Conservation (phyloP, 116 monocot genomes). For the Papilionanthe hybrid region DNA sequence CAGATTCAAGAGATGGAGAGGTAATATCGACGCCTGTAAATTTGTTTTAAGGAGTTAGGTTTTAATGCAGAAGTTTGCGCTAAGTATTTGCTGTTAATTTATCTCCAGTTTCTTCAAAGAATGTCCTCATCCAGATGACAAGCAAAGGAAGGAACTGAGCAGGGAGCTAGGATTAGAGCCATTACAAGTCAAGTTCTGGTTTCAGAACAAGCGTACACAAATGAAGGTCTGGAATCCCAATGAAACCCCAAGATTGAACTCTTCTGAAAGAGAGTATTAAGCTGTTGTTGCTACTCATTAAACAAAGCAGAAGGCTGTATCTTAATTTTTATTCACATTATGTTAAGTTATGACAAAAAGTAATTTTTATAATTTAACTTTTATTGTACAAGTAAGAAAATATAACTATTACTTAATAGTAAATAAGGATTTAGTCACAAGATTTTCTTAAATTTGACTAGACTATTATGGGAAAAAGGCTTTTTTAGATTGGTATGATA, state of each 20-base stretch:
- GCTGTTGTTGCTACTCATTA: no score
- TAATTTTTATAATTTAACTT: no score
- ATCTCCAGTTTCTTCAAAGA: slow-evolving; percentile 84
- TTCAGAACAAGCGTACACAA: slow-evolving; percentile 96
- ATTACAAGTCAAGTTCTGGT: slow-evolving; percentile 96
- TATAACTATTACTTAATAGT: no score
- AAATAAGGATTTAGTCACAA: no score
- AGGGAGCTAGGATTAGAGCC: slow-evolving; percentile 81
- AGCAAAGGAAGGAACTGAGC: slow-evolving; percentile 92
- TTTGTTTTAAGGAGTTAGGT: not conserved
- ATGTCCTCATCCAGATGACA: slow-evolving; percentile 97
- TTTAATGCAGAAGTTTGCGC: not conserved
- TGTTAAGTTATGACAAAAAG: no score
- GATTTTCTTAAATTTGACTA: no score
- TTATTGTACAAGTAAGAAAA: no score
- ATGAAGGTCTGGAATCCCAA: slow-evolving; percentile 57
- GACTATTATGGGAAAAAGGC: no score
- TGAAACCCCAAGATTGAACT: not conserved
- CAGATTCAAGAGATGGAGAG: slow-evolving; percentile 95
- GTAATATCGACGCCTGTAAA: slow-evolving; percentile 26
- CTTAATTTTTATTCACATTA: no score
- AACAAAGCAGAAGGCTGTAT: no score
- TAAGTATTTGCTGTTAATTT: not conserved
- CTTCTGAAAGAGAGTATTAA: no score
- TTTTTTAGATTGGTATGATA: no score